Conservation (phyloP, 2,329 filamentous ascomycete species). For the Colletotrichum sp. region DNA sequence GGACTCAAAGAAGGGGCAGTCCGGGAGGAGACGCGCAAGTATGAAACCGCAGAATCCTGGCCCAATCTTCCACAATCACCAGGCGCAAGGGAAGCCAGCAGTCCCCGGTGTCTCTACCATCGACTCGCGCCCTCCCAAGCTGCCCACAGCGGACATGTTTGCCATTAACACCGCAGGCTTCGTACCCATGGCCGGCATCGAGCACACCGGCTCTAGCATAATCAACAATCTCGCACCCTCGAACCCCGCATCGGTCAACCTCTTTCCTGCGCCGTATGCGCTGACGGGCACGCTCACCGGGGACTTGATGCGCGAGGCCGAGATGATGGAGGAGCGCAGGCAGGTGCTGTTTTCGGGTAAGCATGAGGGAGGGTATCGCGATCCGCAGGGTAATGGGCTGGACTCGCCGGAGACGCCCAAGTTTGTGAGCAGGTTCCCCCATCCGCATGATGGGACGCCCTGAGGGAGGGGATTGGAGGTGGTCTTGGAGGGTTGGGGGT, state of each 20-base stretch:
- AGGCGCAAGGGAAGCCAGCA: not conserved
- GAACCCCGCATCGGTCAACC: not conserved
- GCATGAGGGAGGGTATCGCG: accelerated
- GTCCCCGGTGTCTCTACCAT: not conserved
- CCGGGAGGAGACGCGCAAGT: not conserved
- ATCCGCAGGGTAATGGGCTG: not conserved
- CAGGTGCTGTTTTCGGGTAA: accelerated
- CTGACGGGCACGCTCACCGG: not conserved
- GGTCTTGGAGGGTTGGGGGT: accelerated
- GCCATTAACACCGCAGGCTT: not conserved
- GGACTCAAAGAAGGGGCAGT: not conserved
- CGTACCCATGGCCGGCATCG: not conserved
- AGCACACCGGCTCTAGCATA: not conserved
- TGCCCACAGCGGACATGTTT: not conserved
- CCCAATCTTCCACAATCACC: not conserved
- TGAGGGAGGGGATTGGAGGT: not conserved
- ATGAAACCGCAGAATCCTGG: not conserved
- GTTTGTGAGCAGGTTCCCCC: not conserved
- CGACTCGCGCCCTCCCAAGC: not conserved
- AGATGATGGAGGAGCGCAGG: not conserved
- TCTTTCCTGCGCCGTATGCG: not conserved
- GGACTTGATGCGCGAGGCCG: not conserved
- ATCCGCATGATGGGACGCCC: not conserved
- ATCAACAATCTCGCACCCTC: not conserved
- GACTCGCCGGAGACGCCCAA: not conserved